phyloP scores from a whole-genome alignment of 768 basidiomycete species.

The Royoungia palumana region DNA sequence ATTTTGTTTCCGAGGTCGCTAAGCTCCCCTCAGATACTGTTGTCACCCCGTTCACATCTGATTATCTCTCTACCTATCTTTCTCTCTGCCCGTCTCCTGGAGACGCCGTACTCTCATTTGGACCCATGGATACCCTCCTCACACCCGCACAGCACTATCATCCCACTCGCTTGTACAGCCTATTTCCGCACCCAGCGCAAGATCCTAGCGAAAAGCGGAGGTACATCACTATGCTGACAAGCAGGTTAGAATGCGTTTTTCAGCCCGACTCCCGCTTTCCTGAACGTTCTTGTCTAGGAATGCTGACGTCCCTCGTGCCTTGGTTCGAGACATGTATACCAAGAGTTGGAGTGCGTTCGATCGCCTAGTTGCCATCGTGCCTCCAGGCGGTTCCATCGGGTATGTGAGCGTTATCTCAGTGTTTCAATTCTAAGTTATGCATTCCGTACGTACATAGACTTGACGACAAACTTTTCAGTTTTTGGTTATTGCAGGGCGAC shows the following conservation, averaged over 20 bases:
- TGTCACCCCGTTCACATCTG: slow-evolving; percentile 73
- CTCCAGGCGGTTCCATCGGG: slow-evolving; percentile 90
- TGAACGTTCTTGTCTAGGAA: slow-evolving; percentile 46
- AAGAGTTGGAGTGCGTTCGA: slow-evolving; percentile 94
- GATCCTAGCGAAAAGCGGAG: slow-evolving; percentile 68
- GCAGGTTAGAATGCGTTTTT: slow-evolving; percentile 46
- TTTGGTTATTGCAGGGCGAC: slow-evolving; percentile 83
- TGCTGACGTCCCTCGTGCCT: slow-evolving; percentile 78
- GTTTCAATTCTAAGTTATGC: neutral
- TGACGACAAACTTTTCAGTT: slow-evolving; percentile 88
- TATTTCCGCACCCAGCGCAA: slow-evolving; percentile 82
- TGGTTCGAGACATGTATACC: slow-evolving; percentile 88
- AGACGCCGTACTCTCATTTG: slow-evolving; percentile 77
- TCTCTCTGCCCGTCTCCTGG: slow-evolving; percentile 68
- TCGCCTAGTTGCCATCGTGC: slow-evolving; percentile 81
- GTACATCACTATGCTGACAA: slow-evolving; percentile 69
- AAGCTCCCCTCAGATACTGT: slow-evolving; percentile 50
- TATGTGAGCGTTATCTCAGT: slow-evolving; percentile 34
- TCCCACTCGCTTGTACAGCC: slow-evolving; percentile 69
- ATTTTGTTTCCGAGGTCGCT: neutral
- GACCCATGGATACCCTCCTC: slow-evolving; percentile 76
- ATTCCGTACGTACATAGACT: slow-evolving; percentile 43
- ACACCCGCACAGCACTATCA: slow-evolving; percentile 72
- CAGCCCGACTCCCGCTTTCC: neutral
- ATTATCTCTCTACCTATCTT: slow-evolving; percentile 73